A percentile compares a stretch with the other conserved stretches of the same genome.
Evolutionary conservation across 148 eudicot species (phyloP).

Genomic region (Pouteria glomerata): DNA sequence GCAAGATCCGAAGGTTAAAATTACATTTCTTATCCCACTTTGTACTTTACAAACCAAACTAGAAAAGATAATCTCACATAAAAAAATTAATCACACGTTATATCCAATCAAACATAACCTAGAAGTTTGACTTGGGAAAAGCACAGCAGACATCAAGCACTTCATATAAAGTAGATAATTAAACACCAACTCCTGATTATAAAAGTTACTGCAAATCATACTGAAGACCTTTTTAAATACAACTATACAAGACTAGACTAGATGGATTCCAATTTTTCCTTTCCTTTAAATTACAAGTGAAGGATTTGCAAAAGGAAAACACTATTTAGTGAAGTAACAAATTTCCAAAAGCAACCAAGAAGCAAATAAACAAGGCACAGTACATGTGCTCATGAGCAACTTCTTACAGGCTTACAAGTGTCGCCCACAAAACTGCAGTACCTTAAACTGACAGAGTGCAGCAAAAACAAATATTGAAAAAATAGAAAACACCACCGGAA

Average conservation of each 20-base stretch:
- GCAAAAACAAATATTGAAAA: neutral
- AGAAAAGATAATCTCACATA: too few relatives aligned
- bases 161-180: neutral
- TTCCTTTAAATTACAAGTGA: neutral
- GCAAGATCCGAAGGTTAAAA: too few relatives aligned
- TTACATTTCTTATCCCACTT: too few relatives aligned
- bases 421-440: neutral
- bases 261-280: neutral
- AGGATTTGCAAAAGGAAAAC: neutral
- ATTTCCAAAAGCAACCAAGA: neutral
- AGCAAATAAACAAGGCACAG: neutral
- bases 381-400: neutral
- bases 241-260: neutral
- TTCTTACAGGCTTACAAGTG: neutral
- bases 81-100: too few relatives aligned
- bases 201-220: neutral
- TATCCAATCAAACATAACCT: too few relatives aligned
- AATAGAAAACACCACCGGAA: too few relatives aligned
- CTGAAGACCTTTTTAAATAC: neutral
- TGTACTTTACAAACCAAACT: too few relatives aligned
- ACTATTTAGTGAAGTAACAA: neutral
- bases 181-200: neutral
- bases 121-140: too few relatives aligned
- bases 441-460: neutral
- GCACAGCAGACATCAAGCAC: too few relatives aligned